Evolutionary conservation across 257 asterid genomes (phyloP).

Genomic region (Marsdenia floribunda): DNA sequence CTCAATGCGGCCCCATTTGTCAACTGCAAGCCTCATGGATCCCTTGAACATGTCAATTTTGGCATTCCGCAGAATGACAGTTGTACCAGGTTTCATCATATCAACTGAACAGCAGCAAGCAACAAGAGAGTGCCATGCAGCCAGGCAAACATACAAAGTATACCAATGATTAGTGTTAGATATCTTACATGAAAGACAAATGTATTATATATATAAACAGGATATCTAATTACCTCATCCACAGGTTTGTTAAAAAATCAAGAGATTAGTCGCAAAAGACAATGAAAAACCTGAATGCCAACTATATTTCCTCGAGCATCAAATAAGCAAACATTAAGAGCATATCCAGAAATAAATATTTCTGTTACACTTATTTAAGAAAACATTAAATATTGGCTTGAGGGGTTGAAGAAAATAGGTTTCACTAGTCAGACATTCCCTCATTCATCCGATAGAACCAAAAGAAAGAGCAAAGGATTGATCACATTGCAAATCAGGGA

Average conservation of each 20-base stretch:
- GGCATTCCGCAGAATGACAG: slow-evolving; percentile 57
- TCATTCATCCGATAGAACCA: not conserved
- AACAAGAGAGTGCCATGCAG: not conserved
- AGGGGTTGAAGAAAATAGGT: not conserved
- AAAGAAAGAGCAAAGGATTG: not conserved
- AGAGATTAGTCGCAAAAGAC: not conserved
- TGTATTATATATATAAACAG: not conserved
- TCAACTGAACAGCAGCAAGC: slow-evolving; percentile 38
- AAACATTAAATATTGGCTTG: not conserved
- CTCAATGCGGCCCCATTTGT: slow-evolving; percentile 74
- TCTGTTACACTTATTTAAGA: not conserved
- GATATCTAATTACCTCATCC: not conserved
- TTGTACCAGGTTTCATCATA: slow-evolving; percentile 48
- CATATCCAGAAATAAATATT: not conserved
- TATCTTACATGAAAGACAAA: not conserved
- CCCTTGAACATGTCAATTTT: slow-evolving; percentile 70
- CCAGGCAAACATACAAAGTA: not conserved
- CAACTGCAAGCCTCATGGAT: slow-evolving; percentile 64
- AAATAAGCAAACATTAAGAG: not conserved
- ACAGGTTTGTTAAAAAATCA: too few species aligned
- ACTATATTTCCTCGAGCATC: not conserved
- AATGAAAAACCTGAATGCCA: not conserved
- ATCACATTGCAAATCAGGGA: not conserved
- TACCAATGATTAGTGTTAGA: not conserved
- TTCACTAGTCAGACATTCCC: not conserved